phyloP scores from a whole-genome alignment of 768 basidiomycete genomes.

The Fistulinella prunicolor region DNA sequence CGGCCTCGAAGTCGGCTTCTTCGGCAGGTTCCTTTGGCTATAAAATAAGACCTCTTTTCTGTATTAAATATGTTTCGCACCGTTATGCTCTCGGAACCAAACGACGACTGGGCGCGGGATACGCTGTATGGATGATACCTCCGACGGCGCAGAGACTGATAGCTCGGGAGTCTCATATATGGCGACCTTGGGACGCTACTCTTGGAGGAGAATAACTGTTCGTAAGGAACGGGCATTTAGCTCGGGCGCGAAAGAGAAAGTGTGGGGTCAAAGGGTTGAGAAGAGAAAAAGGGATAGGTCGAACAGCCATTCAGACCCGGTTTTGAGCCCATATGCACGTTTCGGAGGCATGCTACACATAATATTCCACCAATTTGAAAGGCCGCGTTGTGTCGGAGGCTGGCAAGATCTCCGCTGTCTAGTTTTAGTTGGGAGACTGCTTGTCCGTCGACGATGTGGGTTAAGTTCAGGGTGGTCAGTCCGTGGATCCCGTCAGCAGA shows the following conservation, averaged over 20 bases:
- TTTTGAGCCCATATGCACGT: constrained; percentile 23
- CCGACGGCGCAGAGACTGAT: constrained; percentile 13
- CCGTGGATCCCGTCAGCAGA: constrained; percentile 4
- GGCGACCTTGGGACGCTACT: constrained; percentile 5
- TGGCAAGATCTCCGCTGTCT: constrained; percentile 24
- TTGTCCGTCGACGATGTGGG: constrained; percentile 10
- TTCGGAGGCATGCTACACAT: constrained; percentile 23
- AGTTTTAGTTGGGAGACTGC: constrained; percentile 15
- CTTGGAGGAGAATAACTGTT: constrained; percentile 10
- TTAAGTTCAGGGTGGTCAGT: constrained; percentile 15
- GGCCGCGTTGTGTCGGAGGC: constrained; percentile 21
- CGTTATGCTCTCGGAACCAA: constrained; percentile 1
- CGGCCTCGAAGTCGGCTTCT: constrained; percentile 7
- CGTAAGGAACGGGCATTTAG: constrained; percentile 21
- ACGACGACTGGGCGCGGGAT: background rate
- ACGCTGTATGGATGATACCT: constrained; percentile 24
- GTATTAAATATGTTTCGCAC: constrained; percentile 2
- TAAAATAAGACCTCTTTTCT: constrained; percentile 5
- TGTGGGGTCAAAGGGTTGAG: background rate
- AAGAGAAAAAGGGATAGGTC: background rate
- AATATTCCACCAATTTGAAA: constrained; percentile 17
- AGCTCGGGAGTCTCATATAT: constrained; percentile 24
- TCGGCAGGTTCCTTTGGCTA: constrained; percentile 13
- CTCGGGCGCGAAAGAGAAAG: background rate
- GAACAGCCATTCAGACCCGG: constrained; percentile 8